Percentiles rank a stretch among this genome's conserved stretches.
phyloP scores from a whole-genome alignment of 1,284 basidiomycete genomes.

The Malassezia furfur region DNA sequence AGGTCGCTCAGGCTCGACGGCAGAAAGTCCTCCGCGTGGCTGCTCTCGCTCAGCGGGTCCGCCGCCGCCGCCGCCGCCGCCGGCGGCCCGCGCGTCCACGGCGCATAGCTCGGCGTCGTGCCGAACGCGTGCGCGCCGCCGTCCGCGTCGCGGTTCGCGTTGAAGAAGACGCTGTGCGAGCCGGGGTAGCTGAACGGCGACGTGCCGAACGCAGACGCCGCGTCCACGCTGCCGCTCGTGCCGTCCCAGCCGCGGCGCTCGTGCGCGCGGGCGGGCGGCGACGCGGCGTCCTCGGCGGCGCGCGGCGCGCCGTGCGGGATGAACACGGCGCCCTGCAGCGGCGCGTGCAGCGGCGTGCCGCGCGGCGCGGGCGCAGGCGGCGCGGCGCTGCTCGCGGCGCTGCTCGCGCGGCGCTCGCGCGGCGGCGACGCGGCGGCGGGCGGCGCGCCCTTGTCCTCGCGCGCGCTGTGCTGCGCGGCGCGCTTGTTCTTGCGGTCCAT shows the following conservation, averaged over 20 bases:
- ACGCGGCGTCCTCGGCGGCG: not conserved
- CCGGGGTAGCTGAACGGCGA: constrained; percentile 45
- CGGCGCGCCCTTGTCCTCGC: not conserved
- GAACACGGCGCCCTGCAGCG: not conserved
- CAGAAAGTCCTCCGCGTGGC: constrained; percentile 52
- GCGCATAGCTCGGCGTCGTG: not conserved
- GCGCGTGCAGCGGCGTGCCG: not conserved
- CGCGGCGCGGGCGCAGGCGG: not conserved
- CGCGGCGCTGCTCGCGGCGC: not conserved
- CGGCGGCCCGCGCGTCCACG: not conserved
- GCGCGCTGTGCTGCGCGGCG: constrained; percentile 61
- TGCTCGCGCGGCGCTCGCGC: not conserved
- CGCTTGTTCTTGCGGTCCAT: constrained; percentile 99
- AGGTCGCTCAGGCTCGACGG: constrained; percentile 44
- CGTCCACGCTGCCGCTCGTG: not conserved
- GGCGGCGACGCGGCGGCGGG: not conserved
- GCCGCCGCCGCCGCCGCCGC: not conserved
- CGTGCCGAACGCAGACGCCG: constrained; percentile 31
- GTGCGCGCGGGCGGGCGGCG: not conserved
- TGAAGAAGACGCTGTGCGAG: constrained; percentile 38
- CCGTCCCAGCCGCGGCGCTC: not conserved
- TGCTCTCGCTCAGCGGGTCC: constrained; percentile 24
- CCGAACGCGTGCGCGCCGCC: not conserved
- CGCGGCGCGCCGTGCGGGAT: not conserved
- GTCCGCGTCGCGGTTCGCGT: constrained; percentile 8